A percentile compares a stretch with the other conserved stretches of the same genome.
phyloP scores from a whole-genome alignment of 345 rosid genomes.

The Boechera retrofracta region DNA sequence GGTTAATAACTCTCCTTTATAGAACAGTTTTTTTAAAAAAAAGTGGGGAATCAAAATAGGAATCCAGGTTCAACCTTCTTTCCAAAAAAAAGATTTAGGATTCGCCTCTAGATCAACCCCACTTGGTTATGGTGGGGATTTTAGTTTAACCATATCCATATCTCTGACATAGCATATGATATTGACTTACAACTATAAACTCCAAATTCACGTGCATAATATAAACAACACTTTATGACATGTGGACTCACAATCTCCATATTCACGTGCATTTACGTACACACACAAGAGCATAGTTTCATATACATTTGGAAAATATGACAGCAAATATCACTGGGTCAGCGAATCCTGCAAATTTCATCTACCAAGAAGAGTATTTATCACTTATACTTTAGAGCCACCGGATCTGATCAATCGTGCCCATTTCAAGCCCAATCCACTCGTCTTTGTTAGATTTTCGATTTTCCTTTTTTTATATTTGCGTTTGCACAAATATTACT shows the following conservation, averaged over 20 bases:
- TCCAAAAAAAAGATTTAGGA: not conserved
- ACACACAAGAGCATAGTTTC: not conserved
- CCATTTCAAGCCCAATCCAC: constrained; percentile 21
- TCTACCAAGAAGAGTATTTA: not conserved
- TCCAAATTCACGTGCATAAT: constrained; percentile 18
- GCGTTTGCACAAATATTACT: not conserved
- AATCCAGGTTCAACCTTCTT: not conserved
- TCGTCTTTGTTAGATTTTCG: not conserved
- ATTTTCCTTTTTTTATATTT: not conserved
- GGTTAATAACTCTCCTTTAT: not conserved
- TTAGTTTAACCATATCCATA: not conserved
- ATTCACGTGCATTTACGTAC: constrained; percentile 31
- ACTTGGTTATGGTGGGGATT: not conserved
- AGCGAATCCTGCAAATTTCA: constrained; percentile 16
- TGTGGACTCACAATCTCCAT: constrained; percentile 30
- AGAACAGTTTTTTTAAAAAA: not conserved
- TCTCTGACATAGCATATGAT: not conserved
- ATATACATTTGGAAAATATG: constrained; percentile 1
- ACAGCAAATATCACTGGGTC: not conserved
- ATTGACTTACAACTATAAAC: constrained; percentile 11
- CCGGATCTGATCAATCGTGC: constrained; percentile 6
- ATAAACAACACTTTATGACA: constrained; percentile 17
- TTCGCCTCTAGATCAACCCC: not conserved
- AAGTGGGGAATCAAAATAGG: no score
- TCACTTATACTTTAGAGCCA: not conserved